phyloP scores from a whole-genome alignment of 192 early-diverging fungal species.

The Pilobolus umbonatus region DNA sequence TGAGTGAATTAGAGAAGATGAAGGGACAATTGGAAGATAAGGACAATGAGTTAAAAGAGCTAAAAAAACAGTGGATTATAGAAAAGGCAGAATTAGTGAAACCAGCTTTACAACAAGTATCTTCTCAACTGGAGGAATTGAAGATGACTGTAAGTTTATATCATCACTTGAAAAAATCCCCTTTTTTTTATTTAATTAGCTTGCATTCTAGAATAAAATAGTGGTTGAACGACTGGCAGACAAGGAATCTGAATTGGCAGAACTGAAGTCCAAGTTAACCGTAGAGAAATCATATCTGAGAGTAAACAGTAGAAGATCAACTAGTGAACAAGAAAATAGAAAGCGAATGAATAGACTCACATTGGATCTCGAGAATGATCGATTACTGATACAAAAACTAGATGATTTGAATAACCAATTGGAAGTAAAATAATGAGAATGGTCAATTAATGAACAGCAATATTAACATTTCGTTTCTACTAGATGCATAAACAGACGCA shows the following conservation, averaged over 20 bases:
- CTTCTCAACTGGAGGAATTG: constrained; percentile 25
- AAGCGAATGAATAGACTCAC: constrained; percentile 30
- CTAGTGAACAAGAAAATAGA: constrained; percentile 13
- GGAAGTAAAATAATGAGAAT: constrained; percentile 15
- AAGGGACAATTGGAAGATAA: constrained; percentile 23
- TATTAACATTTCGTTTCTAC: neutral
- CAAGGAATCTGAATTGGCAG: constrained; percentile 27
- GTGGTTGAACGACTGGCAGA: constrained; percentile 19
- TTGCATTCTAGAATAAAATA: constrained; percentile 19
- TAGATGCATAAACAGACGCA: constrained; percentile 33
- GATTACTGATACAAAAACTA: constrained; percentile 31
- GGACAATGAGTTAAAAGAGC: constrained; percentile 14
- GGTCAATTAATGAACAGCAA: neutral
- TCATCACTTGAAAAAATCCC: neutral
- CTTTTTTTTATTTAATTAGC: neutral
- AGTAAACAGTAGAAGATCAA: constrained; percentile 9
- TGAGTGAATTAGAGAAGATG: constrained; percentile 3
- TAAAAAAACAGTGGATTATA: constrained; percentile 8
- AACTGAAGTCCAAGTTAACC: constrained; percentile 20
- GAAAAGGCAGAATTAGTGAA: constrained; percentile 29
- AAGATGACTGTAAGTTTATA: constrained; percentile 18
- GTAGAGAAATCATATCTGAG: too few relatives aligned
- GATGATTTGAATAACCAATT: constrained; percentile 32
- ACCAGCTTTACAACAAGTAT: constrained; percentile 30
- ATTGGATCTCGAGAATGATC: constrained; percentile 31